Base-by-base conservation (phyloP, 805 yeast genomes). In the Grigorovia yakushimaensis region DNA sequence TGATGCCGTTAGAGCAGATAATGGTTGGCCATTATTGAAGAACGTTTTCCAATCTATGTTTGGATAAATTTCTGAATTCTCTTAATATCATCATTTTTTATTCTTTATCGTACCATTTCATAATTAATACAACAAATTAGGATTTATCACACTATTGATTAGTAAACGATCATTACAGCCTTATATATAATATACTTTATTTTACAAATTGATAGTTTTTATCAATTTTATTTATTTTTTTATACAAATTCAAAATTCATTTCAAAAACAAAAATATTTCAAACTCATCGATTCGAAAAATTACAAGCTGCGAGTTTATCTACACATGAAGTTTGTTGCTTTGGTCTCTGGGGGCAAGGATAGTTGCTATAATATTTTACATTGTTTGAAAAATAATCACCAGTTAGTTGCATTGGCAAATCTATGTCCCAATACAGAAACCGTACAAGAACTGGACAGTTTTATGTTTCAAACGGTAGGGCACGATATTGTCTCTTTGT, bases 381-480 rank as follows among this genome's bases (percentile, higher is more conserved):
- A 93, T 61, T 88, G 98, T 58, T 61, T 85, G n/a, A 73, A 76
- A 2, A 79, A 84, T 45, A 95, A 94, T 13, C 98, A 93, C 67
- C 85, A 86, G 56, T 69, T 93, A 5, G 78, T 78, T 0, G 96
- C 96, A 1, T 65, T 91, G 42, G 98, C 88, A 0, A 93, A 93
- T 58, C 65, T 93, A 51, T 78, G 79, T 57, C 96, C 96, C 1
- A 72, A 73, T 1, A 65, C 62, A 33, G 57, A 71, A 20, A 43
- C 54, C 4, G 60, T 66, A 22, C 82, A 80, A 54, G 98, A 93
- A 63, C 68, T 93, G 46, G 97, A 93, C 62, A 86, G 96, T 46
- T 91, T 83, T 60, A 93, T 93, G 98, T 93, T 86, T 65, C 98
- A 93, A 66, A 93, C 98, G 0, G 98, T 93, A 7, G 98, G 98